These are phyloP conservation scores for Fraxinus velutina DNA, from an alignment of 305 asterid genomes.

Conservation along the genomic window DNA sequence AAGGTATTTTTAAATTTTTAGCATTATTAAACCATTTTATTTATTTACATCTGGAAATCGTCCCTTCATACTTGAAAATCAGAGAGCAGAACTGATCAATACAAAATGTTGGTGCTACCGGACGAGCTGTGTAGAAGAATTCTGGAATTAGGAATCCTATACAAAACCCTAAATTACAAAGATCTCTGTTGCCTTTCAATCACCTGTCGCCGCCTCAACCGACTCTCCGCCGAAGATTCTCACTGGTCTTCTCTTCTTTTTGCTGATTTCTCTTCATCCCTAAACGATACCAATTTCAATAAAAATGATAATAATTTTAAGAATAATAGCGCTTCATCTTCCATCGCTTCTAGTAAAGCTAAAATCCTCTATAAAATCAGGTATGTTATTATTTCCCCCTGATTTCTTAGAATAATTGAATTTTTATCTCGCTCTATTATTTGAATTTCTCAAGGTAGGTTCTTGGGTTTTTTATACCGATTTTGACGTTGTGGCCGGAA, in stretches of 20 bases:
- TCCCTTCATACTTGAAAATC: not conserved
- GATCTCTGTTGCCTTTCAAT: conserved; percentile 66
- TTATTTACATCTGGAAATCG: not conserved
- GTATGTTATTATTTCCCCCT: conserved; percentile 22
- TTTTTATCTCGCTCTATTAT: not conserved
- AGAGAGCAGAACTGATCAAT: not conserved
- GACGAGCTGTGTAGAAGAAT: conserved; percentile 78
- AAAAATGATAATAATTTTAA: not conserved
- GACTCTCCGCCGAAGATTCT: conserved; percentile 55
- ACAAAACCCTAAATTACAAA: conserved; percentile 40
- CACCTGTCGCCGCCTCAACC: conserved; percentile 54
- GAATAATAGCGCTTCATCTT: conserved; percentile 22
- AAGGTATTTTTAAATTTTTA: too few relatives aligned
- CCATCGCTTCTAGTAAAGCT: conserved; percentile 28
- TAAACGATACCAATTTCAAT: not conserved
- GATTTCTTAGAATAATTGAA: not conserved
- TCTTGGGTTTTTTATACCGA: not conserved
- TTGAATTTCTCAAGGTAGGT: not conserved
- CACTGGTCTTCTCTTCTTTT: conserved; percentile 60
- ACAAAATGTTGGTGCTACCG: conserved; percentile 50
- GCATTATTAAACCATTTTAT: not conserved
- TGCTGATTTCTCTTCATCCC: conserved; percentile 45
- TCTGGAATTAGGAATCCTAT: conserved; percentile 56
- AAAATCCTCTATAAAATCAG: conserved; percentile 64
- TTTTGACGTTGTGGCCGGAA: not conserved